These are phyloP conservation scores for Xenosphaeropsis pyriputrescens DNA, from an alignment of 2,329 filamentous ascomycete genomes.

Conservation along the genomic window DNA sequence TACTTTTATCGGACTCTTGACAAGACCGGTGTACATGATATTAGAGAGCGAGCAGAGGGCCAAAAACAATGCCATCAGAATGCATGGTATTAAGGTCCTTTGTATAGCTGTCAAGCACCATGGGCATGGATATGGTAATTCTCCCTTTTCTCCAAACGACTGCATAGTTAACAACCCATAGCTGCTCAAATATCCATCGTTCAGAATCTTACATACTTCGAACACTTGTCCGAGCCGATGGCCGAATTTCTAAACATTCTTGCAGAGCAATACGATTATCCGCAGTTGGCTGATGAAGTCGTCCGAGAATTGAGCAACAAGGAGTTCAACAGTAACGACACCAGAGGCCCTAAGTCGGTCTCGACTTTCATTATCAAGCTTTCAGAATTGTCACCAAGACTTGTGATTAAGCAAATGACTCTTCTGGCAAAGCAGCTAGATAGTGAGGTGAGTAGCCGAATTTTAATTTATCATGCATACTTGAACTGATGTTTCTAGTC, in stretches of 20 bases:
- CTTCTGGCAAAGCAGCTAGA: constrained; percentile 88
- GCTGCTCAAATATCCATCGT: constrained; percentile 96
- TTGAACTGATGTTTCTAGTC: constrained; percentile 36
- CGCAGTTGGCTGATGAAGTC: constrained; percentile 87
- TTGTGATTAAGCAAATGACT: constrained; percentile 97
- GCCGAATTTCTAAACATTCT: constrained; percentile 94
- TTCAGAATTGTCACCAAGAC: constrained; percentile 76
- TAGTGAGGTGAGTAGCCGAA: constrained; percentile 52
- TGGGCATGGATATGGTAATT: constrained; percentile 80
- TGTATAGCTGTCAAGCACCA: constrained; percentile 97
- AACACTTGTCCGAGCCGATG: constrained; percentile 98
- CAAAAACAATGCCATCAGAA: constrained; percentile 77
- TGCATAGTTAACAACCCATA: constrained; percentile 25
- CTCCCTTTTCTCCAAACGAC: not conserved
- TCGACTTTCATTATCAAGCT: constrained; percentile 87
- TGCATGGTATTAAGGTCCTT: constrained; percentile 94
- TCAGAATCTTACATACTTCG: constrained; percentile 94
- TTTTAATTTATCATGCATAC: not conserved
- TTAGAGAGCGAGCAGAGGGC: constrained; percentile 87
- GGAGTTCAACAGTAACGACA: constrained; percentile 95
- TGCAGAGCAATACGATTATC: constrained; percentile 93
- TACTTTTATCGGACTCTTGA: constrained; percentile 85
- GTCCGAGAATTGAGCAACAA: constrained; percentile 91
- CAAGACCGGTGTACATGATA: constrained; percentile 82
- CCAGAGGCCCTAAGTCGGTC: constrained; percentile 87